Evolutionary conservation across 202 grass and related monocot species (phyloP).

Genomic region (Dendrocalamus latiflorus): DNA sequence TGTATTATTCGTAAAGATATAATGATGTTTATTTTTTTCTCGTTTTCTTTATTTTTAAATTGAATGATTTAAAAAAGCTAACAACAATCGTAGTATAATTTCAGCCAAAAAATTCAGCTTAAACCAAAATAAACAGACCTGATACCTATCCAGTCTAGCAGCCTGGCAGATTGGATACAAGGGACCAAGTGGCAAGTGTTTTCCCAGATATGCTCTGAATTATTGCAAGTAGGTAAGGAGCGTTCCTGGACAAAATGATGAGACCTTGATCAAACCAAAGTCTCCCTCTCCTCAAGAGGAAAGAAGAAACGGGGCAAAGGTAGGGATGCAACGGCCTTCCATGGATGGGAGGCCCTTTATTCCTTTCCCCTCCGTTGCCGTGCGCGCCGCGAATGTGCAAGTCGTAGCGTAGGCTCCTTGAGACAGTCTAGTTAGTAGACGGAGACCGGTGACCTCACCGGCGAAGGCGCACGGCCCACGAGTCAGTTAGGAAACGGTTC

Average conservation of each 20-base stretch:
- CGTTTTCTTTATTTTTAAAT: no score
- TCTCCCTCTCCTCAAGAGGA: background rate
- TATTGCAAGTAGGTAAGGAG: constrained; percentile 16
- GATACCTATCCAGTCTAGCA: background rate
- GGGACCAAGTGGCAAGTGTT: background rate
- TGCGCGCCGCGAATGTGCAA: background rate
- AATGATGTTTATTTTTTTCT: no score
- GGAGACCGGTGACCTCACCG: no score
- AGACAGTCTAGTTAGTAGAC: background rate
- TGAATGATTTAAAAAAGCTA: no score
- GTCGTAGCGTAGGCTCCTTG: background rate
- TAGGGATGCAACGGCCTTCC: background rate
- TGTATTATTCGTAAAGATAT: no score
- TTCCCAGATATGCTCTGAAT: background rate
- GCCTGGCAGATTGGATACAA: background rate
- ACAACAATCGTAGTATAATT: no score
- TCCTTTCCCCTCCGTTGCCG: background rate
- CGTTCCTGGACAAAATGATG: constrained; percentile 25
- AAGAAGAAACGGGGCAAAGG: background rate
- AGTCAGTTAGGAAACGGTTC: background rate
- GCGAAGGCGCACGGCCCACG: no score
- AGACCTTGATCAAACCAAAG: constrained; percentile 1
- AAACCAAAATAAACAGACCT: no score
- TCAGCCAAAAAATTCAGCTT: no score
- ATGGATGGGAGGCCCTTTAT: no score